Evolutionary conservation across 768 basidiomycete species (phyloP), one percentile per base, ranked within the genome.

Genomic region (Megacollybia marginata): DNA sequence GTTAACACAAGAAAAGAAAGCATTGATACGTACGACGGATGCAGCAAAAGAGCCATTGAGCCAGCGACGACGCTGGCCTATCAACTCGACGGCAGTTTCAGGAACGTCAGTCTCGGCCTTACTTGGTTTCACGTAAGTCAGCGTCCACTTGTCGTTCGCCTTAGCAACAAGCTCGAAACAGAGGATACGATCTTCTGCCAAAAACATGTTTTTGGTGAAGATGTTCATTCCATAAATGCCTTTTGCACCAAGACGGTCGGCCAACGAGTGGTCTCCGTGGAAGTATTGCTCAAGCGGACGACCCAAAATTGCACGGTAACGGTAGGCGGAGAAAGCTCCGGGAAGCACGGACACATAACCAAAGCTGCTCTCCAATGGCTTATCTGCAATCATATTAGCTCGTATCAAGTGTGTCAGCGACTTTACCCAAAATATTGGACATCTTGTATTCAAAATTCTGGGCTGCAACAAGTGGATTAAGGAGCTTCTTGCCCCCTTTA

Each of bases 371-470:
- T 98, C 94, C 47, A 93, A 74, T 1, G 94, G 94, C 64, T 96
- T 94, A 65, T 94, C 92, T 85, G 52, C n/a, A 40, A 28, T 28
- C 23, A 28, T 6, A 28, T 28, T 28, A 28, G 23, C 23, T 28
- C 23, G 23, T 28, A 28, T 28, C 23, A 28, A 28, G 23, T 6
- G 23, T 28, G 23, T 6, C 23, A 28, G 6, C 23, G 23, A 28
- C 23, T 72, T 48, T 56, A 82, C 85, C 88, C 28, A 97, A 73
- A 61, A 98, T 96, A 67, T 97, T 96, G 42, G 91, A 93, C 90
- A 97, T 95, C 70, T 92, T 96, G 71, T 96, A 96, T 69, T 94
- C 92, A 58, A 94, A 94, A 68, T 97, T 96, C 65, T 97, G 94
- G 13, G 94, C 92, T 8, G 94, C 94, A 31, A 97, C 79, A 45